A percentile compares a stretch with the other conserved stretches of the same genome.
Conservation (phyloP, 2,329 filamentous ascomycete species). For the Penicillium verrucosum region DNA sequence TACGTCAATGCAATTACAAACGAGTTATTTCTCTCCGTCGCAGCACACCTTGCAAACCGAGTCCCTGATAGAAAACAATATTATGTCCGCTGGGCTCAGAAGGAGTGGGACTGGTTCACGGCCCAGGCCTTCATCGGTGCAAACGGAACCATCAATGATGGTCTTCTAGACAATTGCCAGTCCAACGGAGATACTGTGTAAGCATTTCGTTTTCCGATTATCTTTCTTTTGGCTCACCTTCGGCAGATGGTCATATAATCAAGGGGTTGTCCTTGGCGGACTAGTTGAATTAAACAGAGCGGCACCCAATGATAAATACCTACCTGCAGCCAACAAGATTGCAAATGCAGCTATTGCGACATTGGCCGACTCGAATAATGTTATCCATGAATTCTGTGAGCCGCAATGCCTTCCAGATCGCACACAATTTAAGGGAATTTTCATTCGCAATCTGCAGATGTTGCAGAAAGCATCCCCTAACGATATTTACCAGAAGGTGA, state of each 20-base stretch:
- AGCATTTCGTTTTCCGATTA: neutral
- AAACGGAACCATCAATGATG: slow-evolving; percentile 54
- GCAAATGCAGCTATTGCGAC: slow-evolving; percentile 52
- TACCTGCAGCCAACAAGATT: slow-evolving; percentile 47
- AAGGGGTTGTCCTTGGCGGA: slow-evolving; percentile 59
- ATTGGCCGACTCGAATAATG: slow-evolving; percentile 45
- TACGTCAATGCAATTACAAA: slow-evolving; percentile 57
- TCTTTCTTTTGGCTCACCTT: neutral
- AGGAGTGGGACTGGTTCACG: slow-evolving; percentile 53
- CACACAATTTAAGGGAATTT: slow-evolving; percentile 70
- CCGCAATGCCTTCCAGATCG: slow-evolving; percentile 49
- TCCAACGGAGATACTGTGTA: slow-evolving; percentile 44
- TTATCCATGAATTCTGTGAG: slow-evolving; percentile 57
- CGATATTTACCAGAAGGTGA: slow-evolving; percentile 51
- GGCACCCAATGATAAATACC: slow-evolving; percentile 41
- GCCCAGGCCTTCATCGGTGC: slow-evolving; percentile 48
- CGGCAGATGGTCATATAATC: slow-evolving; percentile 54
- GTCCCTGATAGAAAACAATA: slow-evolving; percentile 31
- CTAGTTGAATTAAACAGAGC: slow-evolving; percentile 53
- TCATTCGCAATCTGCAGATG: slow-evolving; percentile 61
- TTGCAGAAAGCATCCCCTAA: slow-evolving; percentile 54
- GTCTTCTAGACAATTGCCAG: slow-evolving; percentile 50
- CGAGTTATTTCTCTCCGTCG: slow-evolving; percentile 55
- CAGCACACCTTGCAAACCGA: slow-evolving; percentile 56
- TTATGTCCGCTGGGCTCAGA: slow-evolving; percentile 48